phyloP scores from a whole-genome alignment of 1,139 yeast genomes.

The Yamadazyma triangularis region DNA sequence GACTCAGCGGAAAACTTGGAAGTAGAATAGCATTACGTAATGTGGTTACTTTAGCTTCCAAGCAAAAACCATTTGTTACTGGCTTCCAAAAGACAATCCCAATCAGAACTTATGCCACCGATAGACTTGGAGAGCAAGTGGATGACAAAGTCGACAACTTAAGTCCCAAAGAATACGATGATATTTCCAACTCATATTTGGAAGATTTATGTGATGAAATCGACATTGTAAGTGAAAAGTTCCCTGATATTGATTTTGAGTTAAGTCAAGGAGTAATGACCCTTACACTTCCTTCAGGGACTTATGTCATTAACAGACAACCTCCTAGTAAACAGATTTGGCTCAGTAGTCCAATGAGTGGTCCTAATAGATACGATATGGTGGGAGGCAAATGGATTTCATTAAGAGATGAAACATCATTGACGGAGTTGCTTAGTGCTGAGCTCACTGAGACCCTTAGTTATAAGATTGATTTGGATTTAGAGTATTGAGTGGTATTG shows the following conservation, averaged over 20 bases:
- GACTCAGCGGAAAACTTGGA: no score
- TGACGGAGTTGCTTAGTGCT: conserved; percentile 41
- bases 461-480: conserved; percentile 17
- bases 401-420: conserved; percentile 48
- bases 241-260: conserved; percentile 71
- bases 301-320: conserved; percentile 87
- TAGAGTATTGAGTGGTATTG: conserved; percentile 17
- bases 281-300: conserved; percentile 58
- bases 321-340: conserved; percentile 93
- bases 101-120: conserved; percentile 15
- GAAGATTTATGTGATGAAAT: conserved; percentile 60
- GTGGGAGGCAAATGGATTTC: conserved; percentile 58
- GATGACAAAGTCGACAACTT: conserved; percentile 48
- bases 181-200: conserved; percentile 55
- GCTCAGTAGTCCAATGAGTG: conserved; percentile 90
- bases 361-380: conserved; percentile 71
- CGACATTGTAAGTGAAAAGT: conserved; percentile 57
- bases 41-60: no score
- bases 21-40: no score
- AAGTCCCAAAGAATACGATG: conserved; percentile 50
- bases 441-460: no score
- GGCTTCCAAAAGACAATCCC: no score
- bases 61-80: no score
- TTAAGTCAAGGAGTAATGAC: conserved; percentile 81
- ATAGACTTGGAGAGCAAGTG: conserved; percentile 39